These are phyloP conservation scores for Syzygium oleosum DNA, from an alignment of 345 rosid species.

Conservation along the genomic window DNA sequence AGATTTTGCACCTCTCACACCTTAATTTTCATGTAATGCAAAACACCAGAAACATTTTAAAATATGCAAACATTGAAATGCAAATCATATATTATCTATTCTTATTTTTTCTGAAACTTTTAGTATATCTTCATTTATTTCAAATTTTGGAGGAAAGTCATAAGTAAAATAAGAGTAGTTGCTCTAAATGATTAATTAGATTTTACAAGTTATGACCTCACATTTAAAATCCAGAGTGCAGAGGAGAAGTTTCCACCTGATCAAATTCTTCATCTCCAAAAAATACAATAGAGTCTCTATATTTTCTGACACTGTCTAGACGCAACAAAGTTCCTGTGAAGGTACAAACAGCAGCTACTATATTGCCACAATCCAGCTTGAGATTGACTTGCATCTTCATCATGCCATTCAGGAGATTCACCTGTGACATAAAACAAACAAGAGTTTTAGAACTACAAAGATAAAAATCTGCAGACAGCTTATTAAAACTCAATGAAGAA, in stretches of 20 bases:
- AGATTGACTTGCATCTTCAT: constrained; percentile 31
- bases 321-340: constrained; percentile 39
- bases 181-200: not conserved
- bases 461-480: not conserved
- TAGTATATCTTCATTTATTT: not conserved
- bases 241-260: constrained; percentile 30
- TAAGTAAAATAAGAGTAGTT: not conserved
- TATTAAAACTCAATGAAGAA: not conserved
- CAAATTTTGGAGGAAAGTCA: not conserved
- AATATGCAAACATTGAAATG: not conserved
- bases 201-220: not conserved
- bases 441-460: not conserved
- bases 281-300: constrained; percentile 11
- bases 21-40: not conserved
- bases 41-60: not conserved
- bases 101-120: not conserved
- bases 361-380: constrained; percentile 58
- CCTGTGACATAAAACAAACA: constrained; percentile 26
- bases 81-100: not conserved
- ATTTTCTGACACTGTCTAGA: constrained; percentile 11
- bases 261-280: constrained; percentile 36
- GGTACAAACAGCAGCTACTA: constrained; percentile 42
- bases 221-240: not conserved
- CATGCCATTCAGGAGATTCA: constrained; percentile 44
- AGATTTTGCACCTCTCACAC: not conserved